Percentiles rank a stretch among this genome's conserved stretches.
Evolutionary conservation across 495 filamentous ascomycete genomes (phyloP).

Genomic region (Penicillium alfredii): DNA sequence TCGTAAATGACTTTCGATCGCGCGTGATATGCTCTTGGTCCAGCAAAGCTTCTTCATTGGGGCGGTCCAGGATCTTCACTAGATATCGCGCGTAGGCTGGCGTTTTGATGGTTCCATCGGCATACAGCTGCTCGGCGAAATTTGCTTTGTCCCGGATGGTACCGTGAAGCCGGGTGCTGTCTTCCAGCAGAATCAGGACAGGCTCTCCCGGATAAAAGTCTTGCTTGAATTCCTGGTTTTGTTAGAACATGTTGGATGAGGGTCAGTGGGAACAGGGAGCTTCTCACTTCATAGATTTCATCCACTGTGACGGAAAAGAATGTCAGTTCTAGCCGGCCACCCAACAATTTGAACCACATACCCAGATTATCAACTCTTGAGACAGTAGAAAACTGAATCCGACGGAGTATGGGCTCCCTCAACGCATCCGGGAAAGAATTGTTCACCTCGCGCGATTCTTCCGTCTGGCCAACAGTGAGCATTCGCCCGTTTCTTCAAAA

Average conservation of each 20-base stretch:
- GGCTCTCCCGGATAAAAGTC: conserved; percentile 92
- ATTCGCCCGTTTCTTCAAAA: not conserved
- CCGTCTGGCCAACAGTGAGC: conserved; percentile 47
- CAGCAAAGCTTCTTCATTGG: conserved; percentile 67
- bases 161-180: conserved; percentile 67
- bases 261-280: not conserved
- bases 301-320: conserved; percentile 47
- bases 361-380: conserved; percentile 88
- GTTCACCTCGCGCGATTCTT: conserved; percentile 83
- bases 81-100: conserved; percentile 72
- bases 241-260: conserved; percentile 23
- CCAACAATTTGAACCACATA: conserved; percentile 29
- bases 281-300: conserved; percentile 56
- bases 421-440: conserved; percentile 85
- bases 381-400: conserved; percentile 85
- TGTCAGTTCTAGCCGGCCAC: conserved; percentile 18
- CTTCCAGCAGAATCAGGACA: conserved; percentile 65
- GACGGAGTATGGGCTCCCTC: conserved; percentile 82
- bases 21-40: conserved; percentile 79
- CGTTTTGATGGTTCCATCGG: conserved; percentile 59
- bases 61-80: conserved; percentile 64
- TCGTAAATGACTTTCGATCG: conserved; percentile 91
- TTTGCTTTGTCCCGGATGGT: conserved; percentile 82
- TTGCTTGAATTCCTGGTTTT: conserved; percentile 74
- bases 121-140: conserved; percentile 54